A percentile compares a stretch with the other conserved stretches of the same genome.
Conservation (phyloP, 2,329 filamentous ascomycete genomes). For the Penicillium sp. region DNA sequence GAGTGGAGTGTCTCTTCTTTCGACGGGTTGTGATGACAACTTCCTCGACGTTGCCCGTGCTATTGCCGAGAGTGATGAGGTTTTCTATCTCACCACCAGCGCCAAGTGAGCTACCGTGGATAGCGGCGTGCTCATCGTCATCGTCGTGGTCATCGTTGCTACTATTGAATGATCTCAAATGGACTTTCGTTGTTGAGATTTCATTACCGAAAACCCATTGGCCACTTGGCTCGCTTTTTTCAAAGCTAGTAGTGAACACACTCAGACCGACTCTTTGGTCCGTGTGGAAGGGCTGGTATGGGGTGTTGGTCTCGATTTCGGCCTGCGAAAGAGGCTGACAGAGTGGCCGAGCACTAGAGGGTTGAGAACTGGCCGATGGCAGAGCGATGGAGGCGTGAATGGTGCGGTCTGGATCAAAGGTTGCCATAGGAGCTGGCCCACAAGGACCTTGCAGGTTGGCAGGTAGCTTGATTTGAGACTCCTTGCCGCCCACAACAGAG, state of each 20-base stretch:
- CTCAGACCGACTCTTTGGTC: slow-evolving; percentile 81
- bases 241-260: slow-evolving; percentile 55
- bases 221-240: slow-evolving; percentile 42
- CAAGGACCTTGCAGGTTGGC: slow-evolving; percentile 62
- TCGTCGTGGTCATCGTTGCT: slow-evolving; percentile 43
- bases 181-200: slow-evolving; percentile 51
- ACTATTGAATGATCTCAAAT: slow-evolving; percentile 47
- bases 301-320: slow-evolving; percentile 93
- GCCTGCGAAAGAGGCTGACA: slow-evolving; percentile 68
- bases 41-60: slow-evolving; percentile 66
- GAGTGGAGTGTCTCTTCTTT: slow-evolving; percentile 54
- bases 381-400: slow-evolving; percentile 46
- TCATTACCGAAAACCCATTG: slow-evolving; percentile 58
- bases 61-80: slow-evolving; percentile 53
- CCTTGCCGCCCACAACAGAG: slow-evolving; percentile 58
- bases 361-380: slow-evolving; percentile 42
- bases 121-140: slow-evolving; percentile 25
- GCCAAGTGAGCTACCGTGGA: slow-evolving; percentile 30
- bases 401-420: slow-evolving; percentile 52
- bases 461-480: slow-evolving; percentile 69
- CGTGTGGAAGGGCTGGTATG: slow-evolving; percentile 94
- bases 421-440: slow-evolving; percentile 58
- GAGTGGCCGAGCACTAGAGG: slow-evolving; percentile 44
- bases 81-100: slow-evolving; percentile 51
- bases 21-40: slow-evolving; percentile 80